These are phyloP conservation scores for Suhomyces terraborum DNA, from an alignment of 1,139 yeast species.

Conservation along the genomic window DNA sequence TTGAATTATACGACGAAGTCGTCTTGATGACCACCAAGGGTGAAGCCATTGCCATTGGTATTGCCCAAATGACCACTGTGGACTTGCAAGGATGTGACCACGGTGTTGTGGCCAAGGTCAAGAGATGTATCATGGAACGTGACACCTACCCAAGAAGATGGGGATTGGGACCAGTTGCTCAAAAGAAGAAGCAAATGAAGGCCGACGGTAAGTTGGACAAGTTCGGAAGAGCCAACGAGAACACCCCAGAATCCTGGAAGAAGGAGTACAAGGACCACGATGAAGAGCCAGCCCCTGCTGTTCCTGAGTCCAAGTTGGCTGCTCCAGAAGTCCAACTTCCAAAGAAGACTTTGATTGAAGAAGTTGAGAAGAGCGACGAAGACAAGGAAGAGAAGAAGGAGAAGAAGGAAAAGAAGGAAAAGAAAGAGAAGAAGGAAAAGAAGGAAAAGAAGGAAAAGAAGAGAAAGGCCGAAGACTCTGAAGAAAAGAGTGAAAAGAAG, in stretches of 20 bases:
- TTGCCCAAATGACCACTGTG: slow-evolving; percentile 98
- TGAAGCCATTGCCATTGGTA: slow-evolving; percentile 98
- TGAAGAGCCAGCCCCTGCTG: slow-evolving; percentile 57
- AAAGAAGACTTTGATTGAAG: slow-evolving; percentile 48
- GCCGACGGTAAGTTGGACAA: slow-evolving; percentile 97
- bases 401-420: slow-evolving; percentile 48
- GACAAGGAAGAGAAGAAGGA: slow-evolving; percentile 34
- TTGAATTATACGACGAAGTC: slow-evolving; percentile 96
- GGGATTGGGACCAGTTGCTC: slow-evolving; percentile 99
- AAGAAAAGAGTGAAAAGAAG: slow-evolving; percentile 44
- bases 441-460: slow-evolving; percentile 64
- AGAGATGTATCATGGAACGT: slow-evolving; percentile 99
- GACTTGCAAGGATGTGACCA: slow-evolving; percentile 96
- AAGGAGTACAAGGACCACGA: slow-evolving; percentile 80
- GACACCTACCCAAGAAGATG: slow-evolving; percentile 99
- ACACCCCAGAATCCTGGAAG: slow-evolving; percentile 94
- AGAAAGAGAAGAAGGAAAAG: slow-evolving; percentile 66
- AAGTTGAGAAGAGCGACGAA: slow-evolving; percentile 37
- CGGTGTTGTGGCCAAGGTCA: slow-evolving; percentile 97
- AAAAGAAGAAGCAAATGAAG: slow-evolving; percentile 97
- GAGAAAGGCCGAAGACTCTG: slow-evolving; percentile 60
- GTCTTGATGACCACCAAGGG: slow-evolving; percentile 98
- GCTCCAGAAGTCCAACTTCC: slow-evolving; percentile 57
- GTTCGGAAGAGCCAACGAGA: slow-evolving; percentile 89
- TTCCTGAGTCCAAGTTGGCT: slow-evolving; percentile 48